Base-by-base conservation (phyloP, 257 asterid species). In the Jaltomata sinuosa region DNA sequence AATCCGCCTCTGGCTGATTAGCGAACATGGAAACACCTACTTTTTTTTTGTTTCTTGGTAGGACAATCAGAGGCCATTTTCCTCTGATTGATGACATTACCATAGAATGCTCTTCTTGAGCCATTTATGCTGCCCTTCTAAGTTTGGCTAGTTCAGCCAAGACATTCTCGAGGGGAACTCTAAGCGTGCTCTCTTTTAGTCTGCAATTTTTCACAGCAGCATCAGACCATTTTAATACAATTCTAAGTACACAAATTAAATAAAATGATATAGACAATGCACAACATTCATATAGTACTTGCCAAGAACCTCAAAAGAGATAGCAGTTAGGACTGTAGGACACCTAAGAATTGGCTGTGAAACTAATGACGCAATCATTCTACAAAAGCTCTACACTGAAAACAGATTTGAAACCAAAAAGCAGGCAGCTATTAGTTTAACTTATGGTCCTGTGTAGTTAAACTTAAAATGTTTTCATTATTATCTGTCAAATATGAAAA, bases 121-220 rank as follows among this genome's bases (percentile, higher is more conserved):
- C 42, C 55, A 31, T 71, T 84, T 76, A 83, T 21, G 25, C 83
- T 11, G 82, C 76, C 21, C 74, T 88, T 79, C 89, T 90, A 62
- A 91, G 94, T 80, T 89, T 88, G 25, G 97, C 85, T 42, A 96
- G 88, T 86, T 92, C 93, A 10, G 36, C 90, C 92, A 96, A 84
- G 18, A 91, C 94, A 83, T 80, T 77, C 84, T 84, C 85, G 53
- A 96, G 94, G 81, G 97, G 93, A 25, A 84, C 96, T 84, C 80
- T 89, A 50, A 94, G 79, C 90, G 78, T 88, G 86, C 69, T 85
- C 87, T 85, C n/a, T 88, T 90, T 92, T 93, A 12, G 87, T 91
- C 98, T 96, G 79, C 27, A 81, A 86, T 76, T 16, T 47, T 49
- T 15, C 0, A 5, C 59, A 76, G 62, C 81, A 45, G 81, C 10